These are phyloP conservation scores for Petunia axillaris DNA, from an alignment of 257 asterid species.

Conservation along the genomic window DNA sequence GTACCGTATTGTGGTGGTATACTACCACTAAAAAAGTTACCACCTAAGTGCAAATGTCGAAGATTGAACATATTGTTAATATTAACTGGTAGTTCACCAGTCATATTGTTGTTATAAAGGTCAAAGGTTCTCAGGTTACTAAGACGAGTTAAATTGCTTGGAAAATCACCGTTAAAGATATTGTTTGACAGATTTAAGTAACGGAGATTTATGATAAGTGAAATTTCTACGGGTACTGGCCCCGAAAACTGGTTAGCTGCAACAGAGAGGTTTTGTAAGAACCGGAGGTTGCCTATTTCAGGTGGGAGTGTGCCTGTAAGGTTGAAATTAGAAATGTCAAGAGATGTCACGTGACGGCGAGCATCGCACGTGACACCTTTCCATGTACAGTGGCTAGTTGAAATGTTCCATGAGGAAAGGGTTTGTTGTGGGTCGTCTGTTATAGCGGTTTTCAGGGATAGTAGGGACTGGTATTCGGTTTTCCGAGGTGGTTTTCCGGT, in stretches of 20 bases:
- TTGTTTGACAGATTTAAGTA: constrained; percentile 79
- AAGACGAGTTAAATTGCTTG: constrained; percentile 52
- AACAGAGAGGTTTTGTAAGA: constrained; percentile 59
- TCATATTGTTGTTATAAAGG: constrained; percentile 77
- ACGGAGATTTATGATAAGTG: constrained; percentile 53
- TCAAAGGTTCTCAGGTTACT: constrained; percentile 65
- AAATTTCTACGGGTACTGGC: constrained; percentile 62
- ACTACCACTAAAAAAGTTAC: constrained; percentile 68
- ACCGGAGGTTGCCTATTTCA: constrained; percentile 63
- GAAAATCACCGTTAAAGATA: constrained; percentile 57
- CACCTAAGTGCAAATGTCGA: constrained; percentile 78
- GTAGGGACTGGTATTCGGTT: constrained; percentile 61
- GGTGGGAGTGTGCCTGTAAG: constrained; percentile 67
- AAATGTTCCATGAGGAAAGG: constrained; percentile 60
- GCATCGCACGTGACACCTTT: constrained; percentile 75
- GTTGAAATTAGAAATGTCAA: constrained; percentile 65
- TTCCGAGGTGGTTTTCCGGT: constrained; percentile 44
- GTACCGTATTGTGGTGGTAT: constrained; percentile 74
- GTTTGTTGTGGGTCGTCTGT: constrained; percentile 70
- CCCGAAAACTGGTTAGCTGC: constrained; percentile 66
- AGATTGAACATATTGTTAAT: constrained; percentile 51
- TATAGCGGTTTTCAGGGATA: constrained; percentile 68
- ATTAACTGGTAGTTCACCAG: constrained; percentile 67
- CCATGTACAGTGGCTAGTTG: constrained; percentile 75
- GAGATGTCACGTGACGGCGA: constrained; percentile 62